A percentile compares a stretch with the other conserved stretches of the same genome.
Conservation (phyloP, 2,329 filamentous ascomycete species). For the Botryosphaeria dothidea region DNA sequence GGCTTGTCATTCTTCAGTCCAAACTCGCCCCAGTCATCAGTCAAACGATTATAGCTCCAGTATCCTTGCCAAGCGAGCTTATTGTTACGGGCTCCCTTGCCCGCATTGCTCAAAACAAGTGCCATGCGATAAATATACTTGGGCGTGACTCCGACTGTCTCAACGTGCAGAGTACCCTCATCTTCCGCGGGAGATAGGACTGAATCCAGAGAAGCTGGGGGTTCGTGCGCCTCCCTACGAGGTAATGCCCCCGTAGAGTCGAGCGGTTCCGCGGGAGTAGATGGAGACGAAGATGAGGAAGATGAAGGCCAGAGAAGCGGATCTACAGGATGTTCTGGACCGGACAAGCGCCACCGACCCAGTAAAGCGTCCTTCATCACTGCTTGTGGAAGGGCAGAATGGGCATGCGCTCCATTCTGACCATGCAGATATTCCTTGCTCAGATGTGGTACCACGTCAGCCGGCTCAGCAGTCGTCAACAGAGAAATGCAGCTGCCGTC, state of each 20-base stretch:
- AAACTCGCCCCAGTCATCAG: slow-evolving; percentile 90
- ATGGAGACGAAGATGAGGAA: neutral
- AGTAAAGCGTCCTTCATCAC: slow-evolving; percentile 69
- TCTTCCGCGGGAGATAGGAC: slow-evolving; percentile 23
- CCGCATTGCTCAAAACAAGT: slow-evolving; percentile 66
- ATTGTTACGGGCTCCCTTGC: slow-evolving; percentile 68
- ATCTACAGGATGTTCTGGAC: slow-evolving; percentile 37
- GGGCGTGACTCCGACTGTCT: slow-evolving; percentile 77
- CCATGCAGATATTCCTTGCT: slow-evolving; percentile 66
- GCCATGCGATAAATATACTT: slow-evolving; percentile 89
- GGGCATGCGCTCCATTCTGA: slow-evolving; percentile 33
- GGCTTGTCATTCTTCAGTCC: slow-evolving; percentile 61
- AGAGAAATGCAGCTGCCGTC: slow-evolving; percentile 83
- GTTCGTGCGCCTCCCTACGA: neutral
- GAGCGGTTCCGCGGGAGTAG: neutral
- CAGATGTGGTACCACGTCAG: slow-evolving; percentile 84
- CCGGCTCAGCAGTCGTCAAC: slow-evolving; percentile 76
- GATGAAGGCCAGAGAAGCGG: slow-evolving; percentile 7
- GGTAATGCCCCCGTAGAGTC: neutral
- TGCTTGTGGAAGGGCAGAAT: slow-evolving; percentile 39
- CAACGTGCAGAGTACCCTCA: slow-evolving; percentile 62
- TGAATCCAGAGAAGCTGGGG: neutral
- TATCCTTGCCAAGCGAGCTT: slow-evolving; percentile 87
- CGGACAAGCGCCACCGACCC: slow-evolving; percentile 67
- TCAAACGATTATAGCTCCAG: slow-evolving; percentile 86